Evolutionary conservation across 805 yeast species (phyloP).

Genomic region (Spathaspora arborariae): DNA sequence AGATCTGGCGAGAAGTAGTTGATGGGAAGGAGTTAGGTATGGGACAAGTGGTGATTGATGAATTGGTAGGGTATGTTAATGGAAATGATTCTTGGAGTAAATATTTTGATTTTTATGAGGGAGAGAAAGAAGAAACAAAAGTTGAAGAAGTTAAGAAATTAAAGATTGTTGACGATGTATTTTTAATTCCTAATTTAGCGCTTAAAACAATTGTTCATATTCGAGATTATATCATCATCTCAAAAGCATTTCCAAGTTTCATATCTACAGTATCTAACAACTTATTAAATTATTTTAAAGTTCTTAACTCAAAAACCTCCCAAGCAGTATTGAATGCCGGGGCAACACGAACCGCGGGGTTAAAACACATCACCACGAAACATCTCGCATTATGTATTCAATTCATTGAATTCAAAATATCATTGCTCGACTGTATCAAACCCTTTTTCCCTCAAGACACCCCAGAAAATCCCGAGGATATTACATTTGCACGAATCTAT

Average conservation of each 20-base stretch:
- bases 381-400: conserved; percentile 68
- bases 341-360: conserved; percentile 70
- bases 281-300: conserved; percentile 39
- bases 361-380: conserved; percentile 69
- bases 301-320: conserved; percentile 51
- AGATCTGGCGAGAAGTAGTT: conserved; percentile 77
- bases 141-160: neutral
- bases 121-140: neutral
- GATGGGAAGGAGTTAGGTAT: conserved; percentile 35
- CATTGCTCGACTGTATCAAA: conserved; percentile 33
- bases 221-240: conserved; percentile 53
- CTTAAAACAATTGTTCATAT: conserved; percentile 24
- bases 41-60: conserved; percentile 22
- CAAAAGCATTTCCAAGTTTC: conserved; percentile 51
- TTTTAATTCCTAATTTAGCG: conserved; percentile 28
- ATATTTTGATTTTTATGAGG: conserved; percentile 19
- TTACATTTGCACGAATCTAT: conserved; percentile 26
- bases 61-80: conserved; percentile 21
- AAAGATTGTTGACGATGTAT: conserved; percentile 17
- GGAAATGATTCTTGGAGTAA: conserved; percentile 22
- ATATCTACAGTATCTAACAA: conserved; percentile 39
- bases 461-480: conserved; percentile 18
- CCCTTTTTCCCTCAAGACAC: neutral
- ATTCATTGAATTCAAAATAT: conserved; percentile 44
- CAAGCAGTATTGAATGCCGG: conserved; percentile 70